Percentiles rank a stretch among this genome's conserved stretches.
Conservation (phyloP, 345 rosid genomes). For the Angophora floribunda region DNA sequence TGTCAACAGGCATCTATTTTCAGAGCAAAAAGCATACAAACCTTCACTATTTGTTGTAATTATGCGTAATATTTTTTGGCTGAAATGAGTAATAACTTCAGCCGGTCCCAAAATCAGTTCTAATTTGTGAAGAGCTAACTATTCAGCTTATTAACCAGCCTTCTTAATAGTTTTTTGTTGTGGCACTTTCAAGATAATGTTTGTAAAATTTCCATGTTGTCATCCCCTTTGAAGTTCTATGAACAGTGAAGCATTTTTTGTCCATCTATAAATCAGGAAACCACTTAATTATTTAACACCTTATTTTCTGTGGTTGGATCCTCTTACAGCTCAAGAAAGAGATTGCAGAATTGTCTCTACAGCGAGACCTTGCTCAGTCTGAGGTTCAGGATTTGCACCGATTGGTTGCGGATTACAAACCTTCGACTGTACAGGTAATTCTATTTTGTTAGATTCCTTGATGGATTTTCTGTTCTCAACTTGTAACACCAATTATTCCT, state of each 20-base stretch:
- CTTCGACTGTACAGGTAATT: constrained; percentile 22
- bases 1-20: not conserved
- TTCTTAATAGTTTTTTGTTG: not conserved
- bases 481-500: not conserved
- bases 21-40: not conserved
- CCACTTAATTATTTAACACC: not conserved
- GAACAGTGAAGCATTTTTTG: not conserved
- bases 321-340: constrained; percentile 58
- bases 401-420: constrained; percentile 21
- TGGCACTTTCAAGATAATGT: not conserved
- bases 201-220: not conserved
- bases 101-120: not conserved
- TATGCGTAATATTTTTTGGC: not conserved
- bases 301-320: not conserved
- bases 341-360: constrained; percentile 37
- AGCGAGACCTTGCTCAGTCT: constrained; percentile 42
- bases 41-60: not conserved
- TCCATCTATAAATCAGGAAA: not conserved
- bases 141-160: not conserved
- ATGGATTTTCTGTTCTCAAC: not conserved
- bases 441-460: not conserved
- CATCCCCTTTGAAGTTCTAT: not conserved
- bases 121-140: not conserved
- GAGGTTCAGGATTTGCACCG: constrained; percentile 51
- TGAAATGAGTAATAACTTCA: not conserved